phyloP scores from a whole-genome alignment of 768 basidiomycete species.

The Suillus cothurnatus region DNA sequence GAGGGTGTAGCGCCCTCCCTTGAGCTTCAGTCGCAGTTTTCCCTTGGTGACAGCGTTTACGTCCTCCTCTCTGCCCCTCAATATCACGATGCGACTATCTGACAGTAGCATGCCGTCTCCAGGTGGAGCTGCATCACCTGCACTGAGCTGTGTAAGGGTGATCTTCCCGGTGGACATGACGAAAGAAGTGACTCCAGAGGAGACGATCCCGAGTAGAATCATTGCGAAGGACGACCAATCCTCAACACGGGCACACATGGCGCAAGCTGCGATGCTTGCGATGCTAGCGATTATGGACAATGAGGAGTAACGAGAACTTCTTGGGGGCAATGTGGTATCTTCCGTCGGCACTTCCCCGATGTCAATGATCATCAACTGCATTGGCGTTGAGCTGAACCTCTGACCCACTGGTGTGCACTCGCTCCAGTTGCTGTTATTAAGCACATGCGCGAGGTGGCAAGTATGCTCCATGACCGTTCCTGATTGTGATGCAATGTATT shows the following conservation, averaged over 20 bases:
- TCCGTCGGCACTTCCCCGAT: background rate
- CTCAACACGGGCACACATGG: slow-evolving; percentile 16
- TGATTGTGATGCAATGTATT: slow-evolving; percentile 73
- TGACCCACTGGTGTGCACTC: slow-evolving; percentile 12
- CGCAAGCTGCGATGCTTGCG: slow-evolving; percentile 23
- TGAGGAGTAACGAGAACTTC: slow-evolving; percentile 12
- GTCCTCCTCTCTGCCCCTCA: slow-evolving; percentile 29
- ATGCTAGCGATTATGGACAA: slow-evolving; percentile 23
- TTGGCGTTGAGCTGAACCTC: slow-evolving; percentile 15
- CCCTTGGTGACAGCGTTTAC: slow-evolving; percentile 34
- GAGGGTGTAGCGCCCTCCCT: slow-evolving; percentile 1
- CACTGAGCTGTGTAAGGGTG: slow-evolving; percentile 23
- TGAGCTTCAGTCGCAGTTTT: slow-evolving; percentile 25
- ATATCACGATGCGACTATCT: slow-evolving; percentile 22
- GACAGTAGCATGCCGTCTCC: slow-evolving; percentile 33
- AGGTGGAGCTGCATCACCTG: slow-evolving; percentile 25
- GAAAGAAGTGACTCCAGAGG: slow-evolving; percentile 31
- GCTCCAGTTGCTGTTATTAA: background rate
- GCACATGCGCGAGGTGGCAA: slow-evolving; percentile 61
- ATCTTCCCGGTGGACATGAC: slow-evolving; percentile 27
- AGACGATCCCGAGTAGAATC: slow-evolving; percentile 32
- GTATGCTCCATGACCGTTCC: slow-evolving; percentile 50
- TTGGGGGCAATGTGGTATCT: slow-evolving; percentile 1
- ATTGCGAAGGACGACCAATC: slow-evolving; percentile 31
- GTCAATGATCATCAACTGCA: slow-evolving; percentile 9